These are phyloP conservation scores for Cicer bijugum DNA, from an alignment of 306 rosid genomes.

Conservation along the genomic window DNA sequence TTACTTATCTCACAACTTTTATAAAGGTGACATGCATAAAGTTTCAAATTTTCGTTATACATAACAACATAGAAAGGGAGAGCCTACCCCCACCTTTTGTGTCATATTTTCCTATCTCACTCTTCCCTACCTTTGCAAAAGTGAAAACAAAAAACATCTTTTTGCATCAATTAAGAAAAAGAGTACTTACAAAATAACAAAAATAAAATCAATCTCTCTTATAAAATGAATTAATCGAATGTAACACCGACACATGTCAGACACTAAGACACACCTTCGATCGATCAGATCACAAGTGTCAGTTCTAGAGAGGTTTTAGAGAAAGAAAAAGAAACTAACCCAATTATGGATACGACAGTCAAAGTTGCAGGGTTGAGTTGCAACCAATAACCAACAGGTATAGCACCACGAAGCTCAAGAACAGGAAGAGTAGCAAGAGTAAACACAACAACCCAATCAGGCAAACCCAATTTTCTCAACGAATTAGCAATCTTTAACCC, in stretches of 20 bases:
- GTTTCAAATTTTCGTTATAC: not conserved
- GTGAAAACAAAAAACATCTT: not conserved
- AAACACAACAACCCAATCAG: constrained; percentile 85
- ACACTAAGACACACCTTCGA: no score
- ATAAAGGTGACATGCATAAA: not conserved
- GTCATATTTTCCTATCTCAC: not conserved
- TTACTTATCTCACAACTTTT: not conserved
- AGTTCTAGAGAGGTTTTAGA: no score
- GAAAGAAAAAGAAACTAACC: constrained; percentile 56
- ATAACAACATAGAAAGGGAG: not conserved
- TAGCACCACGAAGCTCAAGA: constrained; percentile 96
- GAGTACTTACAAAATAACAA: not conserved
- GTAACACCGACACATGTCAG: no score
- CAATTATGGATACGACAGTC: constrained; percentile 69
- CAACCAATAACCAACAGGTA: constrained; percentile 96
- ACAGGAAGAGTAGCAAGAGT: constrained; percentile 87
- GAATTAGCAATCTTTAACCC: constrained; percentile 74
- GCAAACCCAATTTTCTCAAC: constrained; percentile 70
- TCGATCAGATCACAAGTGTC: no score
- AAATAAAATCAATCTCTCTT: no score
- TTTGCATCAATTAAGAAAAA: constrained; percentile 14
- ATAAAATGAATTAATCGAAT: no score
- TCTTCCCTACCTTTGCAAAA: not conserved
- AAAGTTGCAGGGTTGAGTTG: constrained; percentile 69
- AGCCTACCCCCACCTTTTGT: not conserved